A percentile compares a stretch with the other conserved stretches of the same genome.
These are phyloP conservation scores for Lasiosphaeriaceae sp. DNA, from an alignment of 495 filamentous ascomycete genomes.

Conservation along the genomic window DNA sequence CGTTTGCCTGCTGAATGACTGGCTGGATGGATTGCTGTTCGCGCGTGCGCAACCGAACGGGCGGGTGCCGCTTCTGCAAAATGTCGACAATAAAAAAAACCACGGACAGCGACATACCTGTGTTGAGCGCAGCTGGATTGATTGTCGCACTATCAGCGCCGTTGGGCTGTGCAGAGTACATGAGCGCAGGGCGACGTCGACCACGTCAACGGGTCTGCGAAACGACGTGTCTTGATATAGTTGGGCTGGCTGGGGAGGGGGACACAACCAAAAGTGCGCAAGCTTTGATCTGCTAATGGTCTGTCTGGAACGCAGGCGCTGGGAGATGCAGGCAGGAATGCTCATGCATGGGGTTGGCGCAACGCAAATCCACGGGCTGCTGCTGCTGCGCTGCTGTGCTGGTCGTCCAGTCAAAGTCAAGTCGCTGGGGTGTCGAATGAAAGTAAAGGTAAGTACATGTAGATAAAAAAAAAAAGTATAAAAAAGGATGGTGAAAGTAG, in stretches of 20 bases:
- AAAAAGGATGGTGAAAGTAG: constrained; percentile 16
- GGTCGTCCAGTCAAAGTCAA: too few relatives aligned
- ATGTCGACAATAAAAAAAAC: constrained; percentile 10
- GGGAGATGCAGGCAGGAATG: constrained; percentile 32
- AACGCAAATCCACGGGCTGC: constrained; percentile 28
- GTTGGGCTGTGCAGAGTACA: constrained; percentile 54
- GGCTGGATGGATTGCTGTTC: too few relatives aligned
- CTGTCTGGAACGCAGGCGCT: constrained; percentile 41
- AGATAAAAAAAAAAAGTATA: constrained; percentile 9
- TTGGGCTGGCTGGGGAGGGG: constrained; percentile 42
- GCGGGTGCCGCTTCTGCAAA: constrained; percentile 8
- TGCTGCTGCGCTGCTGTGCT: too few relatives aligned
- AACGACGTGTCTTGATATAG: constrained; percentile 57
- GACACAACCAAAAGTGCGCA: constrained; percentile 25
- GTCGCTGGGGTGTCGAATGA: constrained; percentile 23
- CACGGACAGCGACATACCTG: constrained; percentile 38
- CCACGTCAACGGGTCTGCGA: constrained; percentile 43
- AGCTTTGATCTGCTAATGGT: constrained; percentile 20
- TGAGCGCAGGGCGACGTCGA: constrained; percentile 40
- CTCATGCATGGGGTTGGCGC: constrained; percentile 37
- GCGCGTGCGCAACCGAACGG: constrained; percentile 8
- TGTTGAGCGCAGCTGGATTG: constrained; percentile 52
- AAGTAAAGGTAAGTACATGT: constrained; percentile 8
- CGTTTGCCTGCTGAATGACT: too few relatives aligned
- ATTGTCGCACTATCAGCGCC: constrained; percentile 55